These are phyloP conservation scores for Candida hungchunana DNA, from an alignment of 805 yeast species.

Conservation along the genomic window DNA sequence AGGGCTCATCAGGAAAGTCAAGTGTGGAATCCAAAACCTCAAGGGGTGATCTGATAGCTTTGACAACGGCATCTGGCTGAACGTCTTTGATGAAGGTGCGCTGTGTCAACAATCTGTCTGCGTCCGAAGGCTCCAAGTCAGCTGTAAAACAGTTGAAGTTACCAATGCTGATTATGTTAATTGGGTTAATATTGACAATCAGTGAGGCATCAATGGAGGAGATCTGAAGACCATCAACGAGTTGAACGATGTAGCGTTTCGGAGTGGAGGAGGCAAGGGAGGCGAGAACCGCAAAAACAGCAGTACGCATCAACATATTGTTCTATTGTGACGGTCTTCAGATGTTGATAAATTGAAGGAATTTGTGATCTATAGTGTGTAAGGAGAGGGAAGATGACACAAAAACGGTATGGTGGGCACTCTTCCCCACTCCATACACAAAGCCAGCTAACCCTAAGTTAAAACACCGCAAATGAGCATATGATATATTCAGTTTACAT, in stretches of 20 bases:
- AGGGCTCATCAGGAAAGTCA: not conserved
- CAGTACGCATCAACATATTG: not conserved
- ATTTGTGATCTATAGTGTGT: too few species aligned
- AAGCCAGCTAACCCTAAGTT: too few species aligned
- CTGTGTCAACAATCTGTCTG: not conserved
- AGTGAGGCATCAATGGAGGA: conserved; percentile 7
- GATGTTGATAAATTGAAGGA: too few species aligned
- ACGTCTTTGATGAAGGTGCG: conserved; percentile 5
- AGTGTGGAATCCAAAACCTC: not conserved
- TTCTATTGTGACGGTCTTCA: too few species aligned
- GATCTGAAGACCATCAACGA: conserved; percentile 8
- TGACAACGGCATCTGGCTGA: conserved; percentile 2
- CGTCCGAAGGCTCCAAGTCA: conserved; percentile 1
- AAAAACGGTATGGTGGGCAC: too few species aligned
- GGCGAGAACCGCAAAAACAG: conserved; percentile 1
- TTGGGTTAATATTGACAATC: not conserved
- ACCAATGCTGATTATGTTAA: conserved; percentile 8
- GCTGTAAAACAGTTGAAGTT: conserved; percentile 12
- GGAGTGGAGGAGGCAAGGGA: not conserved
- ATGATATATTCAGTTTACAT: too few species aligned
- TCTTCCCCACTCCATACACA: too few species aligned
- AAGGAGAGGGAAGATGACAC: too few species aligned
- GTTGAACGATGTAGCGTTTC: conserved; percentile 6
- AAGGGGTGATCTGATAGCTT: not conserved
- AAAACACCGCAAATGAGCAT: too few species aligned